phyloP scores from a whole-genome alignment of 805 yeast genomes.

The Barnettozyma vustinii region DNA sequence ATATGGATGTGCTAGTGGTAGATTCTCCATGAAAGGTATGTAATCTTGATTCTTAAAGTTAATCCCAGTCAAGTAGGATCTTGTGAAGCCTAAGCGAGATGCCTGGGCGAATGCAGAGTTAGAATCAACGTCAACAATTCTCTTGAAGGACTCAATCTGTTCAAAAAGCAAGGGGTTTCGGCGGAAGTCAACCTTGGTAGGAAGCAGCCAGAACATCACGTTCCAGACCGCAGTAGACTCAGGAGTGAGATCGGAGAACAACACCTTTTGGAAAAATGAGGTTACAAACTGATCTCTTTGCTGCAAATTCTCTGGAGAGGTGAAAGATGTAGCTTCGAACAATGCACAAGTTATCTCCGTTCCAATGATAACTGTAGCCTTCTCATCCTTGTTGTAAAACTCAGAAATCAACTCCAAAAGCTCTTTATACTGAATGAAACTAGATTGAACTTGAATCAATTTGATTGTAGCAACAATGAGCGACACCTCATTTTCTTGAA shows the following conservation, averaged over 20 bases:
- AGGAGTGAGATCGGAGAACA: slow-evolving; percentile 60
- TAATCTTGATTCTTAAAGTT: slow-evolving; percentile 52
- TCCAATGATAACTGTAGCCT: slow-evolving; percentile 66
- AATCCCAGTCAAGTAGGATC: slow-evolving; percentile 42
- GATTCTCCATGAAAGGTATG: slow-evolving; percentile 35
- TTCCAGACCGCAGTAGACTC: slow-evolving; percentile 74
- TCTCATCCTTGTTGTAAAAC: slow-evolving; percentile 59
- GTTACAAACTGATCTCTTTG: slow-evolving; percentile 43
- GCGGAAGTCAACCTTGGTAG: slow-evolving; percentile 60
- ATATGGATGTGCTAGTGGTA: slow-evolving; percentile 57
- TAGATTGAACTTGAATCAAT: slow-evolving; percentile 41
- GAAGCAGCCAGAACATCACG: slow-evolving; percentile 69
- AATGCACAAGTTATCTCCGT: slow-evolving; percentile 70
- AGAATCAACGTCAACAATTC: slow-evolving; percentile 38
- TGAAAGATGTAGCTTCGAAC: slow-evolving; percentile 41
- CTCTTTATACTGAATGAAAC: slow-evolving; percentile 43
- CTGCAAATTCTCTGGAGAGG: slow-evolving; percentile 29
- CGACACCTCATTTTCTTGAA: slow-evolving; percentile 60
- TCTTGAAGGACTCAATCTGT: slow-evolving; percentile 40
- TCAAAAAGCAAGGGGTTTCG: slow-evolving; percentile 51
- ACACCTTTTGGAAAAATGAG: slow-evolving; percentile 38
- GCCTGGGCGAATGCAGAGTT: slow-evolving; percentile 64
- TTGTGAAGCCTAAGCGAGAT: slow-evolving; percentile 51
- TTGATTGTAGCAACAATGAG: slow-evolving; percentile 46
- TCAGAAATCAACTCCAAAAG: slow-evolving; percentile 44